phyloP scores from a whole-genome alignment of 805 yeast genomes.

The Vanderwaltozyma verrucispora region DNA sequence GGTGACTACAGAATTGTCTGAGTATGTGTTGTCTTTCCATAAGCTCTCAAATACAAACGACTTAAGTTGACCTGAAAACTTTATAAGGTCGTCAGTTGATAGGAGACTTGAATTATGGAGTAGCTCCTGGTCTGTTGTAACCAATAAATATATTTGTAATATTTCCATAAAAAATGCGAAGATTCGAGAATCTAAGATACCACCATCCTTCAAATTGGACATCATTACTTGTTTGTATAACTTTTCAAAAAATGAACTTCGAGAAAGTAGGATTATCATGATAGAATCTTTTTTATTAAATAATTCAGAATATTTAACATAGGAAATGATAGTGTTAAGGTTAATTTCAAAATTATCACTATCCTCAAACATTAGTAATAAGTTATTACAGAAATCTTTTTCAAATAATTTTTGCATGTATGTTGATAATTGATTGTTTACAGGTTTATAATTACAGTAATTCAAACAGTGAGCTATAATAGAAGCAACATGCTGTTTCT shows the following conservation, averaged over 20 bases:
- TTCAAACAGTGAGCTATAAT: constrained; percentile 1
- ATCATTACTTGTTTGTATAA: constrained; percentile 1
- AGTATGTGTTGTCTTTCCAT: constrained; percentile 9
- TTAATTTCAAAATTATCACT: background rate
- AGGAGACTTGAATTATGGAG: constrained; percentile 8
- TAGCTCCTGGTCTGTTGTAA: constrained; percentile 24
- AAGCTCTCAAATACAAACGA: constrained; percentile 13
- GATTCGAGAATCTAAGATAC: background rate
- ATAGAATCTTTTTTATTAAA: constrained; percentile 5
- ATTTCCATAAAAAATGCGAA: constrained; percentile 14
- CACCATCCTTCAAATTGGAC: background rate
- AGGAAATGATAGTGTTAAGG: background rate
- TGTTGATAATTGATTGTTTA: constrained; percentile 1
- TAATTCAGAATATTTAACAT: background rate
- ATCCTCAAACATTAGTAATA: constrained; percentile 6
- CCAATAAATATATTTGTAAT: constrained; percentile 15
- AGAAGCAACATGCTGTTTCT: background rate
- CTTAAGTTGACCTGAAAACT: constrained; percentile 13
- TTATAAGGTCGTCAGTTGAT: constrained; percentile 9
- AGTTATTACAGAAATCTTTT: constrained; percentile 6
- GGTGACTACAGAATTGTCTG: constrained; percentile 5
- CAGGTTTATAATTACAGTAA: background rate
- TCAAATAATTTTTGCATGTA: constrained; percentile 8
- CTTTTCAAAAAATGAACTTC: constrained; percentile 8
- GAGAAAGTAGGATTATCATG: constrained; percentile 10